Percentiles rank a stretch among this genome's conserved stretches.
Evolutionary conservation across 2,329 filamentous ascomycete genomes (phyloP).

Genomic region (Curvularia eragrostidis): DNA sequence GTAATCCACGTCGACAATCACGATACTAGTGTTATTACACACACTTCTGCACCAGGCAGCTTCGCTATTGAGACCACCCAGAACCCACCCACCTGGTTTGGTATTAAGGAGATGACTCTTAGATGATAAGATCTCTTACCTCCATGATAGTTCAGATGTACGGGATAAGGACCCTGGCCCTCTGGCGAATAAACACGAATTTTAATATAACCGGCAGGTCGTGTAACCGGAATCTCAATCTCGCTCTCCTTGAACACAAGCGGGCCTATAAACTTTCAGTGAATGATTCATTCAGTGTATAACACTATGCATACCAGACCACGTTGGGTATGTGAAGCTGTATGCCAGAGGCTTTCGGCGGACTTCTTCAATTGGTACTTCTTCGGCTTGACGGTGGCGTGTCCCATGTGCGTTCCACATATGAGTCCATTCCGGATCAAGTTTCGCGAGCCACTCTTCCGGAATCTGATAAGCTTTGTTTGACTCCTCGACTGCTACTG

Average conservation of each 20-base stretch:
- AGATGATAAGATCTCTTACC: not conserved
- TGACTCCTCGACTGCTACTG: not conserved
- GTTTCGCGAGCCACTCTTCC: slow-evolving; percentile 7
- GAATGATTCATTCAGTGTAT: not conserved
- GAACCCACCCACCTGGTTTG: slow-evolving; percentile 20
- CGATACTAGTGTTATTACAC: slow-evolving; percentile 20
- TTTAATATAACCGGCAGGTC: slow-evolving; percentile 12
- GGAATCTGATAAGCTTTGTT: not conserved
- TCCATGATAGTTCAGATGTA: slow-evolving; percentile 20
- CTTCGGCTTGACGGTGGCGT: slow-evolving; percentile 20
- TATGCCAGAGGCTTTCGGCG: slow-evolving; percentile 17
- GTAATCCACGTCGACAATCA: slow-evolving; percentile 55
- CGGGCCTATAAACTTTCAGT: slow-evolving; percentile 7
- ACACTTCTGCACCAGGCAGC: slow-evolving; percentile 24
- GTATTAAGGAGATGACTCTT: not conserved
- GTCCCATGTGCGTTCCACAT: slow-evolving; percentile 21
- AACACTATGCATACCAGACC: slow-evolving; percentile 8
- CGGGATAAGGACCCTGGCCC: slow-evolving; percentile 16
- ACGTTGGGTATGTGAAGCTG: slow-evolving; percentile 25
- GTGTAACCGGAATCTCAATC: slow-evolving; percentile 12
- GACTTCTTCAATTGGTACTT: slow-evolving; percentile 21
- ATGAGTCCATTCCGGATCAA: slow-evolving; percentile 22
- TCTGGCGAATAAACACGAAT: slow-evolving; percentile 19
- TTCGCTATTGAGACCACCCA: slow-evolving; percentile 20
- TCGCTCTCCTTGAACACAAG: slow-evolving; percentile 19